A percentile compares a stretch with the other conserved stretches of the same genome.
These are phyloP conservation scores for Asclepias syriaca DNA, from an alignment of 257 asterid species.

Conservation along the genomic window DNA sequence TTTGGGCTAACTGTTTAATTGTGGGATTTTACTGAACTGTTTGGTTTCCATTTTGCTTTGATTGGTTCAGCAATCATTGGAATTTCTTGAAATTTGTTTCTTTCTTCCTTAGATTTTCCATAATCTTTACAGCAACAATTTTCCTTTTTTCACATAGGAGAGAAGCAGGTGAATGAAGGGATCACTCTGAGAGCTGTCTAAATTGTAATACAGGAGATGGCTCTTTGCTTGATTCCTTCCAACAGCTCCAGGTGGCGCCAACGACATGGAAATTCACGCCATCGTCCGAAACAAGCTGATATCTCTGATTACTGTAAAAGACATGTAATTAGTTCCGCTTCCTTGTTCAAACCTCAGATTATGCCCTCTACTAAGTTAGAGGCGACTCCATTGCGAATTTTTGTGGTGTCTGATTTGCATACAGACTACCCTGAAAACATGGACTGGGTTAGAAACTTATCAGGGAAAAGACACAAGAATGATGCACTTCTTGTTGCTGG, in stretches of 20 bases:
- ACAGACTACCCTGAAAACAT: constrained; percentile 71
- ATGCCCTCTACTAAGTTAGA: constrained; percentile 21
- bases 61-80: background rate
- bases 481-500: constrained; percentile 79
- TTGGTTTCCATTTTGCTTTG: background rate
- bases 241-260: constrained; percentile 24
- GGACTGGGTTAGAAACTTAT: constrained; percentile 55
- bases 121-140: background rate
- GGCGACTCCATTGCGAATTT: constrained; percentile 37
- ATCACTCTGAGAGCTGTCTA: background rate
- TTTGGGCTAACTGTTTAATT: background rate
- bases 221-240: constrained; percentile 28
- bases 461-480: constrained; percentile 20
- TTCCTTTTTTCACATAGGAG: background rate
- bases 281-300: constrained; percentile 13
- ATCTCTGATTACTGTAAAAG: constrained; percentile 14
- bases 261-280: constrained; percentile 14
- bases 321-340: constrained; percentile 4
- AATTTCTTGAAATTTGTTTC: background rate
- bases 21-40: background rate
- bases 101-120: background rate
- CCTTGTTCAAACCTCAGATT: constrained; percentile 38
- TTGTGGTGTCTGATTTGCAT: constrained; percentile 80
- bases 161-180: background rate
- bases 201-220: constrained; percentile 24